Conservation (phyloP, 2,329 filamentous ascomycete species). For the Xylaria sp. region DNA sequence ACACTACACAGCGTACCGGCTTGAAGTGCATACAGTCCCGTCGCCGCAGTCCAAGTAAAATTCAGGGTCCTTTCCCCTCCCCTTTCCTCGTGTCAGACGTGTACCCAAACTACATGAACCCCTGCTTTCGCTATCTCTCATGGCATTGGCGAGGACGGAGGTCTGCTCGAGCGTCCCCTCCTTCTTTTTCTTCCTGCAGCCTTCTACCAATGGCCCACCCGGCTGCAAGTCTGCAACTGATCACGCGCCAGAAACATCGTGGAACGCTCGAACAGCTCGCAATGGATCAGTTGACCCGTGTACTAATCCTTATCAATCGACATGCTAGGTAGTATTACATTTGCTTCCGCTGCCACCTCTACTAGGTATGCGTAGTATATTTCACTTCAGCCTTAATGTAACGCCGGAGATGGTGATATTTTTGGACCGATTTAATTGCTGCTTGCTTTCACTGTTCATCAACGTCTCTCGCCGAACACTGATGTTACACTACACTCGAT, state of each 20-base stretch:
- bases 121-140: neutral
- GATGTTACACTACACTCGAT: neutral
- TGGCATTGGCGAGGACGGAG: constrained; percentile 16
- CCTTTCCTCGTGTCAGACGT: constrained; percentile 26
- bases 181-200: constrained; percentile 7
- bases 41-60: constrained; percentile 9
- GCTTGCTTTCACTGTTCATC: neutral
- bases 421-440: constrained; percentile 28
- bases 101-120: constrained; percentile 3
- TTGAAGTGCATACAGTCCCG: constrained; percentile 6
- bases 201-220: constrained; percentile 21
- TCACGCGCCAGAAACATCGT: constrained; percentile 35
- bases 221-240: constrained; percentile 23
- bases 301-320: constrained; percentile 20
- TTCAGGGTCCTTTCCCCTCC: constrained; percentile 34
- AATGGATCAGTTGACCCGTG: constrained; percentile 21
- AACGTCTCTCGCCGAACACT: constrained; percentile 1
- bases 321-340: constrained; percentile 25
- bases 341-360: constrained; percentile 22
- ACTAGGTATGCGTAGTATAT: constrained; percentile 7
- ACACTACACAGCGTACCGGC: neutral
- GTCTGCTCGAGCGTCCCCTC: constrained; percentile 2
- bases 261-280: constrained; percentile 27
- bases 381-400: constrained; percentile 38
- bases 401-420: constrained; percentile 29